Base-by-base conservation (phyloP, 2,329 filamentous ascomycete genomes). In the Colletotrichum karsti region DNA sequence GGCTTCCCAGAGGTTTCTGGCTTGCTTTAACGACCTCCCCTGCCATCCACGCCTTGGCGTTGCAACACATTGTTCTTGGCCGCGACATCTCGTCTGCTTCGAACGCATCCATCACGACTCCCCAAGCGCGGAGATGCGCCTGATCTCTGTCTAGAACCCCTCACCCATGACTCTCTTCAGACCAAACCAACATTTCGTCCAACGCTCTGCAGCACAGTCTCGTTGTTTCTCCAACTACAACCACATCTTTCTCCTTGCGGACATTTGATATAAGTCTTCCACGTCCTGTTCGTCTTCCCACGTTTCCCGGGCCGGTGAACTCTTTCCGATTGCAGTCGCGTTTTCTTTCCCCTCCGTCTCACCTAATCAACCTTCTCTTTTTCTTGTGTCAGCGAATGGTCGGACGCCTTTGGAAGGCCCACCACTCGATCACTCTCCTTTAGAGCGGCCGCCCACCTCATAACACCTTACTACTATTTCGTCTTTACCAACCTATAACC, bases 401-500 rank as follows among this genome's bases (percentile, higher is more conserved):
- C 53, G 37, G 60, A 64, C 64, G 37, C 60, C 60, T 67, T 67
- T 67, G 51, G 35, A 58, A 67, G 64, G 64, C 44, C 53, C 37
- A 46, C 57, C 33, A 64, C 46, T 58, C 60, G 4, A 46, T 30
- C 37, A 67, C 64, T 67, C 18, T 64, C 53, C 42, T 64, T 67
- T 41, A 53, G 37, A 37, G 48, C 28, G 39, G 13, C 28, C 22
- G 35, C 44, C 53, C 20, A 44, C 12, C 15, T 41, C 22, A 39
- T 15, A n/a, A 30, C 53, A 24, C 10, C 18, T n/a, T 22, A 53
- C 5, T 12, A 51, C 33, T 46, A 28, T 28, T 6, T 54, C n/a
- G 22, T 35, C 30, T 39, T 24, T 7, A 12, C n/a, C 24, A 13
- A n/a, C 7, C 37, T 54, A 6, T 12, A 13, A 20, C 46, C 46